These are phyloP conservation scores for Botrytis fragariae DNA, from an alignment of 2,329 filamentous ascomycete species.

Conservation along the genomic window DNA sequence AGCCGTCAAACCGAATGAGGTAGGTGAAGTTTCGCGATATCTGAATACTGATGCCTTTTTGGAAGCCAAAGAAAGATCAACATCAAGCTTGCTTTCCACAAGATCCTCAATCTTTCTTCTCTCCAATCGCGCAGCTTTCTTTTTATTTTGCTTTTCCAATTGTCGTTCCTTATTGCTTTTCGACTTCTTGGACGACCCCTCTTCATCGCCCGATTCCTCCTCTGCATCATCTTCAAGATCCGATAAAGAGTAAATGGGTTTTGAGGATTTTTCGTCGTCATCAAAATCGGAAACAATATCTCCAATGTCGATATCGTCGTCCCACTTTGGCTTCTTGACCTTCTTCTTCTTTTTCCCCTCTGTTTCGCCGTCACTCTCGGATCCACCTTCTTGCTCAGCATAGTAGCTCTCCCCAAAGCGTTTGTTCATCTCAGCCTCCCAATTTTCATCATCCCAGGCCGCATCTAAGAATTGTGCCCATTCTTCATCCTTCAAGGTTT, in stretches of 20 bases:
- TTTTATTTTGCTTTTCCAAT: conserved; percentile 54
- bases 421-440: conserved; percentile 87
- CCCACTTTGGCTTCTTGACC: conserved; percentile 83
- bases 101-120: conserved; percentile 81
- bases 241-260: conserved; percentile 55
- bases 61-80: conserved; percentile 62
- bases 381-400: conserved; percentile 62
- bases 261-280: conserved; percentile 51
- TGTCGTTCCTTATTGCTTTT: conserved; percentile 61
- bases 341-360: conserved; percentile 57
- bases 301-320: conserved; percentile 96
- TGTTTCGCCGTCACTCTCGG: conserved; percentile 56
- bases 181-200: conserved; percentile 50
- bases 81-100: conserved; percentile 76
- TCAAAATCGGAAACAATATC: conserved; percentile 87
- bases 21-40: conserved; percentile 91
- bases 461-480: conserved; percentile 83
- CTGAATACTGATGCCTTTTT: conserved; percentile 61
- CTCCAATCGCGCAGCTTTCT: conserved; percentile 76
- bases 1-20: conserved; percentile 83
- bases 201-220: conserved; percentile 45
- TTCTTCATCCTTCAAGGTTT: conserved; percentile 68
- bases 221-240: conserved; percentile 46
- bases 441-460: conserved; percentile 83
- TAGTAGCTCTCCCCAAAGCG: conserved; percentile 93